A percentile compares a stretch with the other conserved stretches of the same genome.
These are phyloP conservation scores for Cylindricascospora bacillispora DNA, from an alignment of 1,139 yeast genomes.

Conservation along the genomic window DNA sequence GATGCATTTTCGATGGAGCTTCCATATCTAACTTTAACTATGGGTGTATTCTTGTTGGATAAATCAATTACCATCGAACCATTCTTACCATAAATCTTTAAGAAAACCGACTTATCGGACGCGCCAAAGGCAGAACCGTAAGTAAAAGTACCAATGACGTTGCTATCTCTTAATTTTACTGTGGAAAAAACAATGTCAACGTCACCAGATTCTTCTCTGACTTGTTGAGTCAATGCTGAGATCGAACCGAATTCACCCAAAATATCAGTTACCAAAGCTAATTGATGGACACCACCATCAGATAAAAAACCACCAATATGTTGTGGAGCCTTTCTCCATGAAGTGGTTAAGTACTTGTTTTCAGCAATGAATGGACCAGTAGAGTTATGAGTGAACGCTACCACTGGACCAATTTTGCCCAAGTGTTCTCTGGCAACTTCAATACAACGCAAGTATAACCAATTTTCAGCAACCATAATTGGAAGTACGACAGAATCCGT, in stretches of 20 bases:
- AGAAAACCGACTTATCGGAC: constrained; percentile 50
- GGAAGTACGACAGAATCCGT: constrained; percentile 50
- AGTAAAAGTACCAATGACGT: constrained; percentile 75
- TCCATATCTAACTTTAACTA: constrained; percentile 33
- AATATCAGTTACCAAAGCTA: constrained; percentile 74
- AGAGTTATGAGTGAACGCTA: constrained; percentile 64
- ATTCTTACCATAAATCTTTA: constrained; percentile 62
- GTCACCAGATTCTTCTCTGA: constrained; percentile 62
- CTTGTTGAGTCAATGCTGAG: constrained; percentile 63
- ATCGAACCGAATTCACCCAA: constrained; percentile 61
- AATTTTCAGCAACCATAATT: constrained; percentile 70
- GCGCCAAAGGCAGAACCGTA: constrained; percentile 90
- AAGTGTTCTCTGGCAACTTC: constrained; percentile 40
- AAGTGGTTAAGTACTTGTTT: constrained; percentile 53
- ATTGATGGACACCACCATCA: constrained; percentile 93
- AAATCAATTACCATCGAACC: constrained; percentile 63
- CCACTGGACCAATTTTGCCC: constrained; percentile 60
- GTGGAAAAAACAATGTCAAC: constrained; percentile 71
- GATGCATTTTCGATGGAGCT: constrained; percentile 33
- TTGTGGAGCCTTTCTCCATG: constrained; percentile 83
- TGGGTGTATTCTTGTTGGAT: constrained; percentile 38
- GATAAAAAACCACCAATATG: constrained; percentile 85
- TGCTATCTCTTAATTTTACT: constrained; percentile 41
- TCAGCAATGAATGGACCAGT: constrained; percentile 65
- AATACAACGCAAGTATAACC: constrained; percentile 57